A percentile compares a stretch with the other conserved stretches of the same genome.
Evolutionary conservation across 306 rosid species (phyloP).

Genomic region (Sphenostylis stenocarpa): DNA sequence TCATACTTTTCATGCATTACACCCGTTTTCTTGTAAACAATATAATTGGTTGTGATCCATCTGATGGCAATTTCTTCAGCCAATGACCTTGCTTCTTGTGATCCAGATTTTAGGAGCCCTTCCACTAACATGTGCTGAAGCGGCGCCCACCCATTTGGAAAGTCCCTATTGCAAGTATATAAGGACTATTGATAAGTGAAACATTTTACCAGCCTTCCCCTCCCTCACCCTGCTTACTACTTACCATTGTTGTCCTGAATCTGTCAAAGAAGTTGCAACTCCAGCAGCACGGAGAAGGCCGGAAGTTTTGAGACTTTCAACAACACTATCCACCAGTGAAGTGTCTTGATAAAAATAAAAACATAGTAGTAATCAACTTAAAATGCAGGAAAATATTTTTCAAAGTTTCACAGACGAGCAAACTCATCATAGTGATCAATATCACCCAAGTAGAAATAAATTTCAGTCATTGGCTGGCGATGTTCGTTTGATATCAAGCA

Average conservation of each 20-base stretch:
- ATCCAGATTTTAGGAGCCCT: slow-evolving; percentile 71
- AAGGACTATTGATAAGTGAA: slow-evolving; percentile 6
- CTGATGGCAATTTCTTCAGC: slow-evolving; percentile 73
- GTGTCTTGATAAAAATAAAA: slow-evolving; percentile 49
- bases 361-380: slow-evolving; percentile 13
- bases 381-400: neutral
- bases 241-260: slow-evolving; percentile 82
- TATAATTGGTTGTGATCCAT: slow-evolving; percentile 86
- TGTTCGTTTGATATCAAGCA: neutral
- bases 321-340: slow-evolving; percentile 45
- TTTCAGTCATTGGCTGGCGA: neutral
- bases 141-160: slow-evolving; percentile 97
- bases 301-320: slow-evolving; percentile 60
- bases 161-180: slow-evolving; percentile 63
- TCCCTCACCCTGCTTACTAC: slow-evolving; percentile 24
- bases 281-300: slow-evolving; percentile 65
- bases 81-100: slow-evolving; percentile 65
- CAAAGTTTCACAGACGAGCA: neutral
- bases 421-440: neutral
- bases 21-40: slow-evolving; percentile 67
- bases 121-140: slow-evolving; percentile 95
- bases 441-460: neutral
- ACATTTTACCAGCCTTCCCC: neutral
- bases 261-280: slow-evolving; percentile 68
- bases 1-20: slow-evolving; percentile 83